phyloP scores from a whole-genome alignment of 352 stramenopile species.

The Pythium grandisporangium region DNA sequence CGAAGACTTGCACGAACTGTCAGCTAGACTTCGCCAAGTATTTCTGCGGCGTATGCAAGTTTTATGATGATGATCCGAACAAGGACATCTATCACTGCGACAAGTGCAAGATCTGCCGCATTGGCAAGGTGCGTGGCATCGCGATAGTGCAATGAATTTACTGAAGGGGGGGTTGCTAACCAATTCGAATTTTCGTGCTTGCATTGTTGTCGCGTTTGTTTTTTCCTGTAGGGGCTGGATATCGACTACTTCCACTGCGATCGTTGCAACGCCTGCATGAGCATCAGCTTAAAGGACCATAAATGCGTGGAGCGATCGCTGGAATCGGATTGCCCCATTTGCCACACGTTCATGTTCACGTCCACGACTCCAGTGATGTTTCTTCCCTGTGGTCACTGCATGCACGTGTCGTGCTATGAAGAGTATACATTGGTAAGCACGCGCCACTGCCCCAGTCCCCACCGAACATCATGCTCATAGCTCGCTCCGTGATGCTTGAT shows the following conservation, averaged over 20 bases:
- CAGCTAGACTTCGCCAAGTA: constrained; percentile 87
- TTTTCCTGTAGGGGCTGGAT: constrained; percentile 89
- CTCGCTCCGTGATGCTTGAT: no score
- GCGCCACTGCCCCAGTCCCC: no score
- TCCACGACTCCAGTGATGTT: constrained; percentile 93
- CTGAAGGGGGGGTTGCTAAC: no score
- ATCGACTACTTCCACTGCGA: constrained; percentile 99
- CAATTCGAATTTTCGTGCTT: no score
- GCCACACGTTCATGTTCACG: constrained; percentile 93
- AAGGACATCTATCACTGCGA: constrained; percentile 98
- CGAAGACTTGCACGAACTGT: constrained; percentile 61
- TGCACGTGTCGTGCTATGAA: constrained; percentile 94
- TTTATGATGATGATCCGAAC: constrained; percentile 89
- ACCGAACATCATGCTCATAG: no score
- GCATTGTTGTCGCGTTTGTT: no score
- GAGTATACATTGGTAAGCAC: constrained; percentile 87
- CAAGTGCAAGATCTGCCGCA: constrained; percentile 97
- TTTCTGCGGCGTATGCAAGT: constrained; percentile 93
- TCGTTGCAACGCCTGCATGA: constrained; percentile 97
- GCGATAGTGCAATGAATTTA: no score
- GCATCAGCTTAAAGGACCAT: constrained; percentile 83
- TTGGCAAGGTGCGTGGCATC: constrained; percentile 54
- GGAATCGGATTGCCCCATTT: constrained; percentile 94
- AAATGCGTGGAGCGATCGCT: constrained; percentile 93
- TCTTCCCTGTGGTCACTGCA: constrained; percentile 93